A percentile compares a stretch with the other conserved stretches of the same genome.
These are phyloP conservation scores for Helotiales sp. DNA, from an alignment of 2,329 filamentous ascomycete genomes.

Conservation along the genomic window DNA sequence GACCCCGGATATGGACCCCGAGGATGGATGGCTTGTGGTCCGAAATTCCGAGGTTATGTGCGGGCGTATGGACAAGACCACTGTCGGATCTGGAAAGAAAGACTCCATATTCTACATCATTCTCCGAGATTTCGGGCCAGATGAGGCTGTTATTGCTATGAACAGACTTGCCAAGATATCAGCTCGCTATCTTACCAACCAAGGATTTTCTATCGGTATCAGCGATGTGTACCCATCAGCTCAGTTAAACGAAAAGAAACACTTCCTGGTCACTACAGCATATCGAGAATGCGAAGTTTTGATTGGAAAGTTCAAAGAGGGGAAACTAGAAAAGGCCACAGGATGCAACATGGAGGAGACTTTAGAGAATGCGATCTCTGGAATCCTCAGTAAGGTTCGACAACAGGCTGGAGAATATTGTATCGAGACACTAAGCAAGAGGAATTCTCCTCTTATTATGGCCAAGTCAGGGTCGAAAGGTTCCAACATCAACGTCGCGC, in stretches of 20 bases:
- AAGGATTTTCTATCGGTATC: conserved; percentile 94
- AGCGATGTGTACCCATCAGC: conserved; percentile 87
- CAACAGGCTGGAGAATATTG: conserved; percentile 88
- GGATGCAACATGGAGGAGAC: conserved; percentile 92
- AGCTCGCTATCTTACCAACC: conserved; percentile 82
- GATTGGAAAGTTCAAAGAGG: conserved; percentile 76
- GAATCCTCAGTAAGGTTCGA: conserved; percentile 88
- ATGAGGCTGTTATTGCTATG: conserved; percentile 88
- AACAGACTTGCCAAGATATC: conserved; percentile 90
- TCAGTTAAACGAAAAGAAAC: conserved; percentile 70
- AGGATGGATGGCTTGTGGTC: conserved; percentile 89
- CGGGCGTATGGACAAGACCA: conserved; percentile 96
- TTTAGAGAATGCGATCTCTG: conserved; percentile 86
- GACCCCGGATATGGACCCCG: conserved; percentile 72
- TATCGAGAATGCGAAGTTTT: conserved; percentile 82
- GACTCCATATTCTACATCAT: conserved; percentile 98
- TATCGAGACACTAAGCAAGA: conserved; percentile 83
- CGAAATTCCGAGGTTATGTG: conserved; percentile 98
- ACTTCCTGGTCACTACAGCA: conserved; percentile 72
- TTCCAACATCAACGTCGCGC: conserved; percentile 95
- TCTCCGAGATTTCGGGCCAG: conserved; percentile 88
- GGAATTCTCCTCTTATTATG: conserved; percentile 95
- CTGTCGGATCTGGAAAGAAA: conserved; percentile 96
- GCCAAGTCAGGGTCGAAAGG: conserved; percentile 96
- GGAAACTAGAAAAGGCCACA: conserved; percentile 80